A percentile compares a stretch with the other conserved stretches of the same genome.
phyloP scores from a whole-genome alignment of 768 basidiomycete genomes.

The Panus rudis region DNA sequence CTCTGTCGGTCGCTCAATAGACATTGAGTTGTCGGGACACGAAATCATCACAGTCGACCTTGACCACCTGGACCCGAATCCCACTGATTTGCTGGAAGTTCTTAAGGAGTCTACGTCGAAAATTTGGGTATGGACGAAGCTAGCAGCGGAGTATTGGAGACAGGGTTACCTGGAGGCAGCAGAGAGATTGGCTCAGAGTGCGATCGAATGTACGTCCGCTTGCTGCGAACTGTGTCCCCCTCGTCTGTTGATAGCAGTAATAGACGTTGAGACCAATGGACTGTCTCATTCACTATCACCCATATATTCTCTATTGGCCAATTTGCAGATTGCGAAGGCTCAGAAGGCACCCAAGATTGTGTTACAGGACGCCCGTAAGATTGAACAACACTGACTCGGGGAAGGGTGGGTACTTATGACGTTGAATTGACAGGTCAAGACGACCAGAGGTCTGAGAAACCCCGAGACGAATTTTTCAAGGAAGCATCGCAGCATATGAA shows the following conservation, averaged over 20 bases:
- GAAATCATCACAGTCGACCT: constrained; percentile 89
- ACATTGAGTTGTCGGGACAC: constrained; percentile 71
- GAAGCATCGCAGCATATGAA: constrained; percentile 70
- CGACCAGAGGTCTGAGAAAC: constrained; percentile 46
- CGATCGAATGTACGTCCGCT: constrained; percentile 48
- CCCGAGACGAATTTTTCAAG: constrained; percentile 61
- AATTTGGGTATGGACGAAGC: constrained; percentile 71
- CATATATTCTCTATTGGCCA: constrained; percentile 77
- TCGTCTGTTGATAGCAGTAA: constrained; percentile 35
- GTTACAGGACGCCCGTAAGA: constrained; percentile 67
- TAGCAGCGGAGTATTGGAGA: constrained; percentile 87
- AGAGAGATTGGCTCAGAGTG: constrained; percentile 65
- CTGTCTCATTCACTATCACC: constrained; percentile 52
- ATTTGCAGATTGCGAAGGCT: constrained; percentile 75
- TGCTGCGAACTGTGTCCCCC: constrained; percentile 4
- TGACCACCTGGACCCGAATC: constrained; percentile 74
- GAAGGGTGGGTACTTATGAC: too few species aligned
- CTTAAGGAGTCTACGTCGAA: constrained; percentile 66
- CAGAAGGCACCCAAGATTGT: constrained; percentile 79
- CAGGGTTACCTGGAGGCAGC: constrained; percentile 69
- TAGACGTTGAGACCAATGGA: constrained; percentile 41
- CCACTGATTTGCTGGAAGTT: constrained; percentile 68
- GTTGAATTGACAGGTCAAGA: constrained; percentile 53
- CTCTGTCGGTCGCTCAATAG: constrained; percentile 16
- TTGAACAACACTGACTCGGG: too few species aligned